Percentiles rank a stretch among this genome's conserved stretches.
These are phyloP conservation scores for Penicillium sp. DNA, from an alignment of 2,329 filamentous ascomycete genomes.

Conservation along the genomic window DNA sequence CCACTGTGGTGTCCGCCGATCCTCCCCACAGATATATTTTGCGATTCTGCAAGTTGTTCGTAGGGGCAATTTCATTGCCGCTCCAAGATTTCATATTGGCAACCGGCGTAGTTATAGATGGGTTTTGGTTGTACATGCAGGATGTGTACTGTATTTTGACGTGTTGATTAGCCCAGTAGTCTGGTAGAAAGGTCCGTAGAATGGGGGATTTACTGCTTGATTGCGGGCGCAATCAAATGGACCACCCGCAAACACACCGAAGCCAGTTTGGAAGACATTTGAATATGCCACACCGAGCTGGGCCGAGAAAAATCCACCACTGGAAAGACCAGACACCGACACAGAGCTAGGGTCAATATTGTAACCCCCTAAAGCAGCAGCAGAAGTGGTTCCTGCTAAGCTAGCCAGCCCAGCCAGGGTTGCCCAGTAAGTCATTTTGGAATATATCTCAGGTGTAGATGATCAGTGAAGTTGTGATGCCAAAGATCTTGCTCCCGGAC, in stretches of 20 bases:
- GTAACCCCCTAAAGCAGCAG: conserved; percentile 17
- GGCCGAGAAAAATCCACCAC: conserved; percentile 26
- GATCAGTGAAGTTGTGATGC: background rate
- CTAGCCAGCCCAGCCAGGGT: background rate
- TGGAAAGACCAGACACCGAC: conserved; percentile 28
- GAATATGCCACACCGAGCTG: conserved; percentile 30
- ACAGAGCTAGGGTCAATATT: conserved; percentile 21
- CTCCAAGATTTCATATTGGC: conserved; percentile 30
- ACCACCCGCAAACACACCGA: conserved; percentile 29
- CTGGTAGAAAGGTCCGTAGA: background rate
- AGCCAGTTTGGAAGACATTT: conserved; percentile 22
- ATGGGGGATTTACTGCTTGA: conserved; percentile 4
- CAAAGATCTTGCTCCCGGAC: background rate
- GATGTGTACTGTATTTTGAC: background rate
- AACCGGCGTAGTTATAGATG: conserved; percentile 22
- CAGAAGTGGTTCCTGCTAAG: conserved; percentile 3
- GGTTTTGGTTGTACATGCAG: conserved; percentile 29
- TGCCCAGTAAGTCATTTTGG: conserved; percentile 1
- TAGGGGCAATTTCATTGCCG: conserved; percentile 21
- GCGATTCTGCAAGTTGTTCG: conserved; percentile 17
- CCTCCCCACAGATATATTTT: conserved; percentile 26
- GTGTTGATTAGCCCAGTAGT: background rate
- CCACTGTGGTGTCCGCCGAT: conserved; percentile 21
- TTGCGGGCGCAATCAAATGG: conserved; percentile 28
- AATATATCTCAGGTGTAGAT: background rate